phyloP scores from a whole-genome alignment of 2,329 filamentous ascomycete species.

The Penicillium sp. region DNA sequence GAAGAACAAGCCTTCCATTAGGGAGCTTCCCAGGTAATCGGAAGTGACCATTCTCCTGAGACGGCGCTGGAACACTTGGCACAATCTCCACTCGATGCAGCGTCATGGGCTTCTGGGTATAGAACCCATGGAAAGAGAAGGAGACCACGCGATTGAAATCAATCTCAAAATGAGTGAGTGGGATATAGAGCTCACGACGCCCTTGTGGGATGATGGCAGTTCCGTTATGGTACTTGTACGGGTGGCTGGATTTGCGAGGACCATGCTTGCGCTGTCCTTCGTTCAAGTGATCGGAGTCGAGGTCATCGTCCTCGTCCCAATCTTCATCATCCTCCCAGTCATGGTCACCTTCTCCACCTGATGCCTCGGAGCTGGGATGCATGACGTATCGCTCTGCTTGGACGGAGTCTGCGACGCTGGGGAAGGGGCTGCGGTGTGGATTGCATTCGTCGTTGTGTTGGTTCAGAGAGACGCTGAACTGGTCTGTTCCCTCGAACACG shows the following conservation, averaged over 20 bases:
- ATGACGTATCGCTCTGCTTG: constrained; percentile 61
- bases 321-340: background rate
- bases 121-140: constrained; percentile 66
- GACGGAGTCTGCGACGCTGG: constrained; percentile 68
- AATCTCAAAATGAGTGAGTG: constrained; percentile 66
- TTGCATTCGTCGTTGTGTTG: constrained; percentile 67
- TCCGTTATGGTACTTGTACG: background rate
- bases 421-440: constrained; percentile 58
- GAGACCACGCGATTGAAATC: constrained; percentile 58
- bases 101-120: constrained; percentile 51
- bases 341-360: background rate
- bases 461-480: constrained; percentile 65
- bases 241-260: background rate
- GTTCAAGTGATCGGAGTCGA: background rate
- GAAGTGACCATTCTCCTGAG: constrained; percentile 36
- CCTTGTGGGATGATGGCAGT: background rate
- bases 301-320: background rate
- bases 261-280: background rate
- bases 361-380: background rate
- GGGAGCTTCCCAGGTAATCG: constrained; percentile 61
- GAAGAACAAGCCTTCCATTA: constrained; percentile 62
- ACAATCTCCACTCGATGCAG: constrained; percentile 65
- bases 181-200: constrained; percentile 62
- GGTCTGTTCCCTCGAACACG: constrained; percentile 61
- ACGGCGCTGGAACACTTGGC: constrained; percentile 48